Evolutionary conservation across 192 early-diverging fungal genomes (phyloP).

Genomic region (Umbelopsis vinacea): DNA sequence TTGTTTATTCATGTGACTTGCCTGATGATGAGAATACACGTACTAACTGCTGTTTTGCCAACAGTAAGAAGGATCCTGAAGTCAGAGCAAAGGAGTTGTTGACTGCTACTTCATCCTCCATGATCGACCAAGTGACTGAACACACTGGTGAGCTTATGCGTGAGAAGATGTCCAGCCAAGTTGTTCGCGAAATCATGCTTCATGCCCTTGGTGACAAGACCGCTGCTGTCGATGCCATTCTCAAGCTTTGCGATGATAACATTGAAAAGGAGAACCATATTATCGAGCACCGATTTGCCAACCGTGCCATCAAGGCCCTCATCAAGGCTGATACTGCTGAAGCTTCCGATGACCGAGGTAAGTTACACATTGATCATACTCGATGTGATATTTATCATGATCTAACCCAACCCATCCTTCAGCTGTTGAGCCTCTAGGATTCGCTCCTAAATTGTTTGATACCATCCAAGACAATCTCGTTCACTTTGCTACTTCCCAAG

Average conservation of each 20-base stretch:
- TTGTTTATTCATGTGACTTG: not conserved
- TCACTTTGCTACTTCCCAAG: conserved; percentile 42
- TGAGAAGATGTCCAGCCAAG: conserved; percentile 69
- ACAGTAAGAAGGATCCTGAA: conserved; percentile 85
- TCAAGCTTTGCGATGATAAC: conserved; percentile 42
- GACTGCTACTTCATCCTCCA: conserved; percentile 55
- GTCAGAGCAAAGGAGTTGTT: conserved; percentile 72
- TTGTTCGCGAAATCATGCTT: conserved; percentile 73
- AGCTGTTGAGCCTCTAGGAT: conserved; percentile 38
- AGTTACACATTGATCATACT: not conserved
- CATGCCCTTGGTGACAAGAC: conserved; percentile 57
- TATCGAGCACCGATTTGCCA: conserved; percentile 49
- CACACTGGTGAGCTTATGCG: conserved; percentile 62
- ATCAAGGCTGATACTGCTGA: conserved; percentile 46
- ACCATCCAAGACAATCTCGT: conserved; percentile 31
- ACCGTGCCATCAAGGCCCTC: conserved; percentile 56
- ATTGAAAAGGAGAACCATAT: conserved; percentile 45
- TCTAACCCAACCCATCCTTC: not conserved
- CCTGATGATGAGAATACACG: not conserved
- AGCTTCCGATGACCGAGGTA: conserved; percentile 38
- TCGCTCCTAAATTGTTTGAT: conserved; percentile 41
- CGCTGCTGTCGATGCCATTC: conserved; percentile 46
- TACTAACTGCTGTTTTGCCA: not conserved
- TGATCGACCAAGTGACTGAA: conserved; percentile 62
- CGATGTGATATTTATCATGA: not conserved